Evolutionary conservation across 345 rosid species (phyloP), one percentile per base, ranked within the genome.

Genomic region (Aegle marmelos): DNA sequence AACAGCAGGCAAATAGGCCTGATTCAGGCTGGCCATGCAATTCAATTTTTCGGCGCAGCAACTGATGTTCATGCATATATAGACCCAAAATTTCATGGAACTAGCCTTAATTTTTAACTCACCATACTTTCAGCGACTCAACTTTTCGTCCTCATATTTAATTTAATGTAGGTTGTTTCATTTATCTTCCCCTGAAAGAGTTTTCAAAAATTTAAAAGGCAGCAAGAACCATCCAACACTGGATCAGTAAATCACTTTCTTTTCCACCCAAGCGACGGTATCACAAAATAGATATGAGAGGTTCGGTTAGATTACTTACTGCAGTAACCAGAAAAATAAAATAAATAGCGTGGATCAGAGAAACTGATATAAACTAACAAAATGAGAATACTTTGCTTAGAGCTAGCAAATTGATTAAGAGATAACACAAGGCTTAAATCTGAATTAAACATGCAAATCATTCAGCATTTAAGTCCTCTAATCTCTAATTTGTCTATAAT

Each of bases 31-130:
- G 6, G 60, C 73, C 37, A 50, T 37, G 28, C 13, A 73, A 72
- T 36, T 57, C 76, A 73, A 25, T 39, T 60, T 37, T 73, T 45
- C 59, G 28, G 31, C 53, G 16, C 9, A 34, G 27, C 24, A 33
- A 34, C 31, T 34, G 7, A 36, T 73, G 48, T 73, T 25, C 37
- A 28, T 74, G 37, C 28, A 62, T 5, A 53, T 17, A 36, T 4
- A 24, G 33, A 59, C 34, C 76, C 76, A 59, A 25, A 73, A 41
- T 39, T 28, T 62, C 77, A 74, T 62, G 69, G 45, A 62, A 74
- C 48, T 30, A 31, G 66, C 68, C 19, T 7, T 21, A 28, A 73
- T 24, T 14, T 16, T 48, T 70, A 17, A 28, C 36, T 50, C 19
- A 17, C 24, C 61, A 70, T 9, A 59, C 59, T 53, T 53, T 21